Base-by-base conservation (phyloP, 352 stramenopile genomes). In the Phytopythium mirpurense region DNA sequence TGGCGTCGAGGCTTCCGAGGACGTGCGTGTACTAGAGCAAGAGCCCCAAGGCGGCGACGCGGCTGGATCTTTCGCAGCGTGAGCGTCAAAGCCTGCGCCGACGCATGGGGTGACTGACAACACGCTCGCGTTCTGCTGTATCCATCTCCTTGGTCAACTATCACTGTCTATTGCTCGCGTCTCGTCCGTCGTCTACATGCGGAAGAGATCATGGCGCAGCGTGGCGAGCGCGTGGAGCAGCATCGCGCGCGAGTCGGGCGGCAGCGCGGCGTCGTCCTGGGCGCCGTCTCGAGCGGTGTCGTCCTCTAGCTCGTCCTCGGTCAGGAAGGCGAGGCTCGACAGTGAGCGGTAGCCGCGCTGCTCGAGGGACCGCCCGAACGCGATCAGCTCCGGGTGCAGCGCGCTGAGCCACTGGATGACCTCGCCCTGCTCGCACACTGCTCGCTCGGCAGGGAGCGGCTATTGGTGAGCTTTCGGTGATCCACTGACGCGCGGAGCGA, bases 401-500 rank as follows among this genome's bases (percentile, higher is more conserved):
- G 82, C 82, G 35, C 62, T 84, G 75, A 90, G 88, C 80, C 83
- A 93, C 65, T 93, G 80, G 44, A 93, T 72, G 31, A 93, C 83
- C 47, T 90, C 79, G 26, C 79, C 72, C 60, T 93, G 78, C 27
- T 88, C 77, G 51, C 78, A 88, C 37, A 93, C 79, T 88, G 32
- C 23, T 19, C 18, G 36, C 35, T 23, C 14, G 5, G 42, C 40
- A 15, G 15, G 11, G 34, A 32, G 12, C 35, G n/a, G n/a, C n/a
- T n/a, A n/a, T n/a, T n/a, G n/a, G n/a, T n/a, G n/a, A n/a, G n/a
- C n/a, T n/a, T n/a, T n/a, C n/a, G n/a, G n/a, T n/a, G n/a, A n/a
- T n/a, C n/a, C n/a, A n/a, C n/a, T n/a, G n/a, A n/a, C n/a, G n/a
- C n/a, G n/a, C n/a, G n/a, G n/a, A n/a, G n/a, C n/a, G n/a, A n/a